Percentiles rank a stretch among this genome's conserved stretches.
Conservation (phyloP, 2,329 filamentous ascomycete species). For the Talaromyces rugulosus region DNA sequence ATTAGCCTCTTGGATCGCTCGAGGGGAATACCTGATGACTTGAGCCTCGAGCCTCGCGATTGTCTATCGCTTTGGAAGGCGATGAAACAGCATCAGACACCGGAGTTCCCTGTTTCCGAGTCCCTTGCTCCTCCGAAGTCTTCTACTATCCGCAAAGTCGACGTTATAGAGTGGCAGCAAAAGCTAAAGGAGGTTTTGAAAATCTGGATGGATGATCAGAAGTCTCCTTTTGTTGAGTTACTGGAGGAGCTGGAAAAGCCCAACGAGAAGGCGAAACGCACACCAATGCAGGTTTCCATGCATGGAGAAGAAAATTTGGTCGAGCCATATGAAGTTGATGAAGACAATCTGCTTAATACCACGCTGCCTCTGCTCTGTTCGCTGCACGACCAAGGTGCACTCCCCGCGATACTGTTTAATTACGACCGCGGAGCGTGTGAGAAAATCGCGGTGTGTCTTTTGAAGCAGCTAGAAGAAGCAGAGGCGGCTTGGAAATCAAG, state of each 20-base stretch:
- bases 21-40: constrained; percentile 62
- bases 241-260: neutral
- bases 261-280: neutral
- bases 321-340: constrained; percentile 9
- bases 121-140: neutral
- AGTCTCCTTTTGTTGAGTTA: constrained; percentile 48
- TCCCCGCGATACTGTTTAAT: constrained; percentile 74
- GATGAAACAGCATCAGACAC: constrained; percentile 57
- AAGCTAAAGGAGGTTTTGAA: constrained; percentile 56
- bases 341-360: constrained; percentile 36
- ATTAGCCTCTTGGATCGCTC: constrained; percentile 58
- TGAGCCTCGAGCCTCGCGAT: constrained; percentile 67
- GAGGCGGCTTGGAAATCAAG: constrained; percentile 2
- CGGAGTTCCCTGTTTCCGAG: constrained; percentile 34
- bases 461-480: neutral
- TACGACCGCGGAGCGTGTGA: constrained; percentile 68
- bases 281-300: neutral
- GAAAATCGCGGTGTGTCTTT: constrained; percentile 32
- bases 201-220: constrained; percentile 55
- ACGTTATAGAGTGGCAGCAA: constrained; percentile 64
- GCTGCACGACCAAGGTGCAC: constrained; percentile 59
- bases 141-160: constrained; percentile 56
- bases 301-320: neutral
- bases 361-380: constrained; percentile 43
- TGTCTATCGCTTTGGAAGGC: constrained; percentile 62